Evolutionary conservation across 192 early-diverging fungal species (phyloP).

Genomic region (Umbelopsis sp.): DNA sequence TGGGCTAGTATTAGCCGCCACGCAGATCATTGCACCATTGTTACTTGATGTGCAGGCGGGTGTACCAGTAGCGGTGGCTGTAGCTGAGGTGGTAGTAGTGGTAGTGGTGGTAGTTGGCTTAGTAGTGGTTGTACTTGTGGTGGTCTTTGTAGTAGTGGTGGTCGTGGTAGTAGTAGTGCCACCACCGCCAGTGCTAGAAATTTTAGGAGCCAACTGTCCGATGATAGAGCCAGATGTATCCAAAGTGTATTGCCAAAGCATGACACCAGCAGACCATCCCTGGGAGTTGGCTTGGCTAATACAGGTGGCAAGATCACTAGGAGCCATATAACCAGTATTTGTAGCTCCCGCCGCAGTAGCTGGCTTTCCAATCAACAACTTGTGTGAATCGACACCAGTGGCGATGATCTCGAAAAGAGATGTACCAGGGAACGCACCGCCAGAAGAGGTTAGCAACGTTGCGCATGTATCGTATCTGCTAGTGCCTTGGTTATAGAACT

Average conservation of each 20-base stretch:
- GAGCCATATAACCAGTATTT: constrained; percentile 39
- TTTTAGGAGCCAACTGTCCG: constrained; percentile 2
- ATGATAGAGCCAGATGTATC: constrained; percentile 34
- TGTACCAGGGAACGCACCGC: constrained; percentile 34
- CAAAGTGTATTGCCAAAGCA: constrained; percentile 40
- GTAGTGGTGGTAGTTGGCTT: not conserved
- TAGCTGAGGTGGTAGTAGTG: not conserved
- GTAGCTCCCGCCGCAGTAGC: constrained; percentile 35
- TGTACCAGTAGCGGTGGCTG: not conserved
- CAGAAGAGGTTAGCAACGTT: constrained; percentile 28
- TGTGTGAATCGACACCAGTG: constrained; percentile 23
- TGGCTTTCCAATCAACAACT: constrained; percentile 43
- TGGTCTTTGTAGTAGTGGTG: not conserved
- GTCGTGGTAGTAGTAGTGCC: not conserved
- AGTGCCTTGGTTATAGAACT: constrained; percentile 42
- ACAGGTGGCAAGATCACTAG: constrained; percentile 30
- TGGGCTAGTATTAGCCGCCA: not conserved
- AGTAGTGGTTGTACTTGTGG: not conserved
- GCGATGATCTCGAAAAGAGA: constrained; percentile 37
- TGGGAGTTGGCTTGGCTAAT: constrained; percentile 31
- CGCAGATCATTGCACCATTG: constrained; percentile 14
- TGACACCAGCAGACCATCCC: constrained; percentile 43
- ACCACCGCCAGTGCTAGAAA: not conserved
- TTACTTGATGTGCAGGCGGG: not conserved
- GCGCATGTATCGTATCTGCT: constrained; percentile 33